Evolutionary conservation across 176 grass and related monocot genomes (phyloP).

Genomic region (Oryza punctata): DNA sequence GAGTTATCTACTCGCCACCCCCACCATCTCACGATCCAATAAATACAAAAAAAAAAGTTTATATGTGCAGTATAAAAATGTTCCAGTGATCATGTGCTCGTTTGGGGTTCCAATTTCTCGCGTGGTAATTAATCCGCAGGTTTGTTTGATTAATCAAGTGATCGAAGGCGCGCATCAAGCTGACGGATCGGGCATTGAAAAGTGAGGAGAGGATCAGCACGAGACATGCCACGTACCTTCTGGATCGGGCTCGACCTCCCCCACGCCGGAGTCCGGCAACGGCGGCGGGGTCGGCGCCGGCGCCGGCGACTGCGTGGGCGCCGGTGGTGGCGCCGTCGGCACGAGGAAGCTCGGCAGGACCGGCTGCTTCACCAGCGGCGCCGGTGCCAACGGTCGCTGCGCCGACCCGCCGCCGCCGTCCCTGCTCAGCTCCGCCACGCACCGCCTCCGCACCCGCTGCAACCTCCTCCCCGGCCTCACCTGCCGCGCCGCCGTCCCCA

Average conservation of each 20-base stretch:
- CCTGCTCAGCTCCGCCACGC: conserved; percentile 57
- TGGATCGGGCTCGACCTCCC: conserved; percentile 20
- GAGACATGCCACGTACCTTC: conserved; percentile 13
- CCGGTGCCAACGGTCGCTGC: conserved; percentile 21
- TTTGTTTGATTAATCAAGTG: neutral
- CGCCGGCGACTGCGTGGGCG: neutral
- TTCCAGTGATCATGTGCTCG: neutral
- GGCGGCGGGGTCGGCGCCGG: conserved; percentile 18
- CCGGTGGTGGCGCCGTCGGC: neutral
- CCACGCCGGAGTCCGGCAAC: conserved; percentile 33
- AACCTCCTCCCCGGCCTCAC: neutral
- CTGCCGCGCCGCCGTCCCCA: neutral
- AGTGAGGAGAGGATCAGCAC: neutral
- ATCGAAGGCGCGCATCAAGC: neutral
- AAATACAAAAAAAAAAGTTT: neutral
- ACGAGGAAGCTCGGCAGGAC: conserved; percentile 25
- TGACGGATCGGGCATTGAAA: neutral
- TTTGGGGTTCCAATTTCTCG: neutral
- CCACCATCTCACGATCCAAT: conserved; percentile 21
- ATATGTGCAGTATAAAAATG: neutral
- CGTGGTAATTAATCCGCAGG: neutral
- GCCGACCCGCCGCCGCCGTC: conserved; percentile 7
- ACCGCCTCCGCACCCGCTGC: conserved; percentile 10
- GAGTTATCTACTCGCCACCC: conserved; percentile 29
- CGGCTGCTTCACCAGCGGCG: conserved; percentile 24